Evolutionary conservation across 148 eudicot species (phyloP).

Genomic region (Talinum fruticosum): DNA sequence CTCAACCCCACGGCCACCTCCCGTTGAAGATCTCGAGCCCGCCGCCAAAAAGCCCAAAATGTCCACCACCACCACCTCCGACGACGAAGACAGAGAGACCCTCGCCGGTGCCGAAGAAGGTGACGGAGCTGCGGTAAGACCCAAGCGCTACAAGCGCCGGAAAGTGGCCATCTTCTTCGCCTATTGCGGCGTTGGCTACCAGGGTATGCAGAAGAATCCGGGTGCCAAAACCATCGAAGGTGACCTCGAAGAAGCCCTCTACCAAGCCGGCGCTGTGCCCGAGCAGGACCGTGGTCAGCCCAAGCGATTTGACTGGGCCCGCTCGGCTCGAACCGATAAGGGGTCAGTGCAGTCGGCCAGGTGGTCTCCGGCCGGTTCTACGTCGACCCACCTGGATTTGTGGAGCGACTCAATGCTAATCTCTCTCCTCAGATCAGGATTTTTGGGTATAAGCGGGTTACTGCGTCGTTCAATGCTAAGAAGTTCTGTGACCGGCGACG

Average conservation of each 20-base stretch:
- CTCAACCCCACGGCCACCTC: not conserved
- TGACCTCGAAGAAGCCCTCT: slow-evolving; percentile 89
- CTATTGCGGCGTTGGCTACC: slow-evolving; percentile 90
- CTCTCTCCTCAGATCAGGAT: slow-evolving; percentile 57
- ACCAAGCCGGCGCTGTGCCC: slow-evolving; percentile 64
- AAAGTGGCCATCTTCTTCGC: slow-evolving; percentile 87
- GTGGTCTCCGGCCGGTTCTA: slow-evolving; percentile 82
- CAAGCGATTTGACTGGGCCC: slow-evolving; percentile 69
- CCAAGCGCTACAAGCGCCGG: slow-evolving; percentile 63
- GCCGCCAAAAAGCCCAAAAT: slow-evolving; percentile 56
- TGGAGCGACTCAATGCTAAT: slow-evolving; percentile 49
- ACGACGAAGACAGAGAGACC: slow-evolving; percentile 13
- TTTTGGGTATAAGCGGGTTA: slow-evolving; percentile 66
- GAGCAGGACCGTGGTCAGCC: slow-evolving; percentile 55
- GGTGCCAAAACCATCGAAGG: slow-evolving; percentile 97
- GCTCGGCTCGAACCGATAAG: slow-evolving; percentile 91
- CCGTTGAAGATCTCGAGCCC: slow-evolving; percentile 26
- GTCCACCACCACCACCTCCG: slow-evolving; percentile 53
- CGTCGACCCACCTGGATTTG: slow-evolving; percentile 71
- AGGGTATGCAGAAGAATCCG: slow-evolving; percentile 94
- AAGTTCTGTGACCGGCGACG: slow-evolving; percentile 79
- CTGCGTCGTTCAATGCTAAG: slow-evolving; percentile 63
- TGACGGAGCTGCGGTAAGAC: slow-evolving; percentile 7
- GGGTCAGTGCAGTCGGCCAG: slow-evolving; percentile 89
- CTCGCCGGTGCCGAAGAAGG: slow-evolving; percentile 6